Evolutionary conservation across 257 asterid genomes (phyloP), one percentile per base, ranked within the genome.

Genomic region (Euphrasia confusa): DNA sequence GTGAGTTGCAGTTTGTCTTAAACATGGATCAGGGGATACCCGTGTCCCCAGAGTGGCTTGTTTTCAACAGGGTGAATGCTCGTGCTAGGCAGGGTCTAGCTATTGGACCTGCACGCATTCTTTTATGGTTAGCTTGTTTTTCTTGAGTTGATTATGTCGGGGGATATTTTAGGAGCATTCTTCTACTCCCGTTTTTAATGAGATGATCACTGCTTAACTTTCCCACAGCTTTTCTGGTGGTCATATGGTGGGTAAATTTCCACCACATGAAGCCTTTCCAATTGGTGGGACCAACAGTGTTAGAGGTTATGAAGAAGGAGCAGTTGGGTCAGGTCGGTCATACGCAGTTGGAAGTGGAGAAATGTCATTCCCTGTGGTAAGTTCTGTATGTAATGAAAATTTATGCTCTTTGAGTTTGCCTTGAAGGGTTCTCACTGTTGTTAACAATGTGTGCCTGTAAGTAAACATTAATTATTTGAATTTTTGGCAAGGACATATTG

Each of bases 1-100:
- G 61, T 10, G 18, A 37, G 47, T 59, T 69, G 83, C 90, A 92
- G 97, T 77, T 87, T 72, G 97, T 82, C 18, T 74, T 89, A 77
- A 92, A 85, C 76, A 83, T 89, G 94, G 99, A 92, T 67, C 99
- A 92, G 73, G 99, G 97, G 54, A 74, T 92, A 69, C 97, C 97
- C 9, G 67, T 83, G 27, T 73, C 70, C 76, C 82, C 91, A 53
- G 99, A 84, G 58, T 92, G 99, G 97, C 77, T 84, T 61, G 79
- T 74, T 75, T 92, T 92, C 65, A 89, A 87, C 77, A 83, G 96
- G 78, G 80, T 87, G 68, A 92, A 79, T 78, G 91, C 86, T 68
- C 97, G 99, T 58, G 93, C 85, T 48, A 82, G 95, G 78, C 95
- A 92, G 82, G 91, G 95, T 60, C 62, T 85, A 40, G 73, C 68